Evolutionary conservation across 2,329 filamentous ascomycete species (phyloP).

Genomic region (Sporothrix curviconia): DNA sequence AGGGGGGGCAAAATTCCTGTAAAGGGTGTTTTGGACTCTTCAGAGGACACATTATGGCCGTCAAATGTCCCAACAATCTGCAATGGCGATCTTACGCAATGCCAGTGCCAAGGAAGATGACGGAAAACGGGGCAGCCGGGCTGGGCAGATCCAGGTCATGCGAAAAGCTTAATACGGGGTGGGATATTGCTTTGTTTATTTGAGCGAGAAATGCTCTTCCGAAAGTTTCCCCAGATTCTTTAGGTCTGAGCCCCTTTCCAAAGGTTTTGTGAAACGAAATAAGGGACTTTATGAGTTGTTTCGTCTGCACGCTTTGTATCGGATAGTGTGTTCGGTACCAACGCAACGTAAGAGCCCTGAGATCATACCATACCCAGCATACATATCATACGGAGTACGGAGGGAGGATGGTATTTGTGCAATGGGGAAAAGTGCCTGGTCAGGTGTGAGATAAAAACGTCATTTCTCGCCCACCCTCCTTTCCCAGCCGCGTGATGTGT

Average conservation of each 20-base stretch:
- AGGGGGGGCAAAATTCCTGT: background rate
- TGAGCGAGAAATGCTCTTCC: background rate
- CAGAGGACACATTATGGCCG: no score
- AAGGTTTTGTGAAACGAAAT: no score
- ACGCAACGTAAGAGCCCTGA: no score
- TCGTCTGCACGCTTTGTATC: background rate
- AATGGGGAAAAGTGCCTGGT: no score
- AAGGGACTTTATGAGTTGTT: background rate
- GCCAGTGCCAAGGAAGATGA: background rate
- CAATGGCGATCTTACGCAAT: conserved; percentile 8
- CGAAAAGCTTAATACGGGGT: background rate
- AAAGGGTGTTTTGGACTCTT: no score
- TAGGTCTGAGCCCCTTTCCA: no score
- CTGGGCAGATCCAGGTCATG: background rate
- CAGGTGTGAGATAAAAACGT: background rate
- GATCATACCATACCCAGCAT: no score
- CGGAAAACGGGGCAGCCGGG: background rate
- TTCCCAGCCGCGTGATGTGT: background rate
- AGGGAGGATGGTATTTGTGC: no score
- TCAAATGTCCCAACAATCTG: background rate
- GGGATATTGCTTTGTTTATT: no score
- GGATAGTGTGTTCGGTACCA: no score
- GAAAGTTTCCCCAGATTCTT: background rate
- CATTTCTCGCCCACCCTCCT: background rate
- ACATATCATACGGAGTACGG: no score